Percentiles rank a stretch among this genome's conserved stretches.
These are phyloP conservation scores for Mallotus japonicus DNA, from an alignment of 441 rosid genomes.

Conservation along the genomic window DNA sequence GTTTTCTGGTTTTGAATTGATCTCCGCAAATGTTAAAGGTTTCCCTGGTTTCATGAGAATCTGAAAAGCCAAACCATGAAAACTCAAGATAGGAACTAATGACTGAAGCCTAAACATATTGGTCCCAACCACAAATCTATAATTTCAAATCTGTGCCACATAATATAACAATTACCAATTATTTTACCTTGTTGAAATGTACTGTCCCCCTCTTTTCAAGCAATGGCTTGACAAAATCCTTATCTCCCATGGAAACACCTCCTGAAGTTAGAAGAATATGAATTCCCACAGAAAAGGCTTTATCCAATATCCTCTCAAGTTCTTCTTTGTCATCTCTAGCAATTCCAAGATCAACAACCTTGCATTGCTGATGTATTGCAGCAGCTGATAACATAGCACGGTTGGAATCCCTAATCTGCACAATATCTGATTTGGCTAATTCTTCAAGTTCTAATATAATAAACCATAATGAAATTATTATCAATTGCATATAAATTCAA, in stretches of 20 bases:
- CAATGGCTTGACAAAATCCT: slow-evolving; percentile 84
- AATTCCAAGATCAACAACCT: slow-evolving; percentile 81
- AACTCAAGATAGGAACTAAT: slow-evolving; percentile 15
- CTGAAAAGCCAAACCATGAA: slow-evolving; percentile 43
- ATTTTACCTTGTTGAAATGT: slow-evolving; percentile 69
- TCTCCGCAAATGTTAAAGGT: slow-evolving; percentile 87
- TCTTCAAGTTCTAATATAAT: slow-evolving; percentile 10
- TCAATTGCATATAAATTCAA: too few species aligned
- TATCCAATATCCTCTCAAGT: slow-evolving; percentile 60
- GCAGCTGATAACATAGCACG: slow-evolving; percentile 89
- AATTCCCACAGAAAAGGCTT: slow-evolving; percentile 59
- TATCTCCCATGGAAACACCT: slow-evolving; percentile 99
- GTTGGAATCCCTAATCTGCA: slow-evolving; percentile 95
- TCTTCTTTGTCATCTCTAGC: slow-evolving; percentile 72
- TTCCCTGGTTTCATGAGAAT: slow-evolving; percentile 94
- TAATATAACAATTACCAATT: neutral
- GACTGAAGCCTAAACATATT: slow-evolving; percentile 20
- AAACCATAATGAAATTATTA: slow-evolving; percentile 1
- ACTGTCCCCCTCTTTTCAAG: slow-evolving; percentile 71
- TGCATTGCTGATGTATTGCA: slow-evolving; percentile 72
- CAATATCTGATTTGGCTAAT: slow-evolving; percentile 26
- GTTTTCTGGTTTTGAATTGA: slow-evolving; percentile 38
- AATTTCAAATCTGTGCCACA: slow-evolving; percentile 5
- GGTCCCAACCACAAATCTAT: neutral
- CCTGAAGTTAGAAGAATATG: slow-evolving; percentile 90